A percentile compares a stretch with the other conserved stretches of the same genome.
Evolutionary conservation across 2,329 filamentous ascomycete species (phyloP).

Genomic region (Didymella pinodella): DNA sequence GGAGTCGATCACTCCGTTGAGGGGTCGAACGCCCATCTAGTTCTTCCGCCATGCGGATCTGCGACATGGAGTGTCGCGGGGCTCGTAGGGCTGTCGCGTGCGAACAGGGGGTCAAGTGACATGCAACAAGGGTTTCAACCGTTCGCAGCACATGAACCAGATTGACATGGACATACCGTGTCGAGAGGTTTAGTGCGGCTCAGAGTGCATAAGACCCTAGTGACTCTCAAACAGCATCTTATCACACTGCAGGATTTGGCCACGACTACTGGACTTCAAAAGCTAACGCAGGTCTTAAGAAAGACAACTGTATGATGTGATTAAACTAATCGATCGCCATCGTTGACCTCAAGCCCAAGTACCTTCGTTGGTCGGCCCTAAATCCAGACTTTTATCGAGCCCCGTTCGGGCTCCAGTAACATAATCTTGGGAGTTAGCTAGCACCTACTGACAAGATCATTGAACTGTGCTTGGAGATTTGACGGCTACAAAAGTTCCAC

Average conservation of each 20-base stretch:
- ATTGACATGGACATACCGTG: neutral
- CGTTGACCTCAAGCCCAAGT: too few relatives aligned
- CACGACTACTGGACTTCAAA: too few relatives aligned
- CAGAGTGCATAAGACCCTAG: too few relatives aligned
- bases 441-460: neutral
- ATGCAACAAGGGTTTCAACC: neutral
- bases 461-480: neutral
- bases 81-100: conserved; percentile 2
- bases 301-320: too few relatives aligned
- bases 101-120: neutral
- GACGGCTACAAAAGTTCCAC: neutral
- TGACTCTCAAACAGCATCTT: too few relatives aligned
- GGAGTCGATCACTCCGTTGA: conserved; percentile 1
- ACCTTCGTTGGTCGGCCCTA: too few relatives aligned
- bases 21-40: neutral
- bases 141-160: neutral
- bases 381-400: too few relatives aligned
- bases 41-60: neutral
- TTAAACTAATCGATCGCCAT: too few relatives aligned
- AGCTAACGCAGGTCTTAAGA: too few relatives aligned
- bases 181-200: neutral
- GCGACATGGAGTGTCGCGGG: conserved; percentile 1
- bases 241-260: too few relatives aligned
- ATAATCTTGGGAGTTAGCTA: neutral
- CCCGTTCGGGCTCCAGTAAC: too few relatives aligned